Evolutionary conservation across 176 grass and related monocot species (phyloP).

Genomic region (Oropetium thomaeum): DNA sequence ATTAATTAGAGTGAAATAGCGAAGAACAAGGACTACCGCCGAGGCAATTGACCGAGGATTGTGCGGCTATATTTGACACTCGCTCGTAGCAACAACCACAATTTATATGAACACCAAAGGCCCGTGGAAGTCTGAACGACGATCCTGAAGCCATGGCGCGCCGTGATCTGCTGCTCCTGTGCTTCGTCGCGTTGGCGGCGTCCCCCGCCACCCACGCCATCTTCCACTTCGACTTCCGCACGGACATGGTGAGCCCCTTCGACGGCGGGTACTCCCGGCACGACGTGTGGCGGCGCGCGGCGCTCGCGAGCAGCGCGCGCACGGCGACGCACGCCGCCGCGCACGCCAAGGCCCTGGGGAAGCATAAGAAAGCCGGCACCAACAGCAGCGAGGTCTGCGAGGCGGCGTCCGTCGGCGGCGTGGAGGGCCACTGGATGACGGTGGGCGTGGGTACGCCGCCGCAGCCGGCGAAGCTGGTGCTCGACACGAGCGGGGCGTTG

Average conservation of each 20-base stretch:
- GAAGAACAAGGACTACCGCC: background rate
- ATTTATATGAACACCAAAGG: background rate
- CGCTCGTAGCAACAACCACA: background rate
- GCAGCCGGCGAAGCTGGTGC: constrained; percentile 29
- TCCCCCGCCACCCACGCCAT: background rate
- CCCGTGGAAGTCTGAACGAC: background rate
- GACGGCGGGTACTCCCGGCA: constrained; percentile 1
- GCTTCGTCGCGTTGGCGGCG: background rate
- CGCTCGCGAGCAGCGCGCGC: constrained; percentile 30
- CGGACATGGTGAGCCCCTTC: background rate
- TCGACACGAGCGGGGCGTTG: constrained; percentile 46
- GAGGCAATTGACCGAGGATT: background rate
- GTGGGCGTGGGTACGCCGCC: constrained; percentile 53
- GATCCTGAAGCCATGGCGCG: constrained; percentile 4
- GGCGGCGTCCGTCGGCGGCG: background rate
- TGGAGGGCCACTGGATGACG: constrained; percentile 1
- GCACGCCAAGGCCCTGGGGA: background rate
- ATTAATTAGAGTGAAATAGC: background rate
- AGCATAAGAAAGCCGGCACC: too few relatives aligned
- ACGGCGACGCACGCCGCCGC: background rate
- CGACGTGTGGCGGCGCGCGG: constrained; percentile 25
- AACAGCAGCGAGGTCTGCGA: background rate
- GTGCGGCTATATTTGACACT: background rate
- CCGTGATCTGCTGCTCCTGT: background rate
- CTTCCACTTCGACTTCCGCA: background rate